These are phyloP conservation scores for Kazachstania psychrophila DNA, from an alignment of 805 yeast genomes.

Conservation along the genomic window DNA sequence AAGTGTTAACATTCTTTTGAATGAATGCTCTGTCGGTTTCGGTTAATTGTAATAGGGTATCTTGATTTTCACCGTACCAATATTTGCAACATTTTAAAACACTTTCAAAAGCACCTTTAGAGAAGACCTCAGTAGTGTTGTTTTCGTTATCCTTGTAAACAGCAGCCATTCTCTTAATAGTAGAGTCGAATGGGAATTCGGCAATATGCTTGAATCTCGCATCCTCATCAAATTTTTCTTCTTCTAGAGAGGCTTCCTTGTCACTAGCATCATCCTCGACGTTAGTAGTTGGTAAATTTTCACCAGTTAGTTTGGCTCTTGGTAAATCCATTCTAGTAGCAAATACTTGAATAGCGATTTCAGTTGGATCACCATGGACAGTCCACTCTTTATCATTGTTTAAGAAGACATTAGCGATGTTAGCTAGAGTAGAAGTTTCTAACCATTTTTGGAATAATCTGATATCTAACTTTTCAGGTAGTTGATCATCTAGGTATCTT, in stretches of 20 bases:
- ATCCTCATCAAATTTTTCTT: constrained; percentile 32
- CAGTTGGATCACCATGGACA: constrained; percentile 86
- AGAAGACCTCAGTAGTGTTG: constrained; percentile 48
- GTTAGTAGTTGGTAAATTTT: constrained; percentile 8
- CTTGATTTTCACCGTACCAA: constrained; percentile 49
- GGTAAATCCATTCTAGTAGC: constrained; percentile 47
- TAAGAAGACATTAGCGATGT: constrained; percentile 58
- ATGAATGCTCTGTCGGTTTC: constrained; percentile 41
- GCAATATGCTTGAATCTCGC: constrained; percentile 45
- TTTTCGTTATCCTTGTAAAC: constrained; percentile 47
- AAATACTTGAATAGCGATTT: constrained; percentile 77
- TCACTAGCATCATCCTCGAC: constrained; percentile 10
- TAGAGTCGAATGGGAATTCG: constrained; percentile 81
- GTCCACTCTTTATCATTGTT: constrained; percentile 48
- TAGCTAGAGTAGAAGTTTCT: constrained; percentile 64
- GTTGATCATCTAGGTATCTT: constrained; percentile 9
- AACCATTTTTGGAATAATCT: constrained; percentile 42
- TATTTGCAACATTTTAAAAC: constrained; percentile 52
- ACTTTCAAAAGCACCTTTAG: constrained; percentile 86
- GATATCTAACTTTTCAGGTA: constrained; percentile 15
- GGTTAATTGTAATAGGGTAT: constrained; percentile 41
- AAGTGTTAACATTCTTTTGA: constrained; percentile 44
- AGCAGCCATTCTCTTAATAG: constrained; percentile 84
- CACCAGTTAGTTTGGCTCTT: constrained; percentile 37
- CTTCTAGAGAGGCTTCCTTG: constrained; percentile 10